Percentiles rank a stretch among this genome's conserved stretches.
Evolutionary conservation across 495 filamentous ascomycete genomes (phyloP).

Genomic region (Xylaria nigripes): DNA sequence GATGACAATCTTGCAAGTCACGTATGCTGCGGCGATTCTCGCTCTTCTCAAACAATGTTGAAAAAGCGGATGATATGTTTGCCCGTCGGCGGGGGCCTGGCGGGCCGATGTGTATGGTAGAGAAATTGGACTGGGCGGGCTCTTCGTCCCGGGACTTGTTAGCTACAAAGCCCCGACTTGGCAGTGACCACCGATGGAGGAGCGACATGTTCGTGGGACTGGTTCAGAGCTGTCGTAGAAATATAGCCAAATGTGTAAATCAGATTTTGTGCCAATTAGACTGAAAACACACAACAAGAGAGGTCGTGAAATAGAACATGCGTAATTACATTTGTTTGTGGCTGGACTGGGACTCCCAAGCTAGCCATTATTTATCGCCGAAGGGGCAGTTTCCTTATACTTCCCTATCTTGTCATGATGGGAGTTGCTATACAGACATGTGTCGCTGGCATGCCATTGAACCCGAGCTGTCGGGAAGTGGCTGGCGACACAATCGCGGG

Average conservation of each 20-base stretch:
- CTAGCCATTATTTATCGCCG: background rate
- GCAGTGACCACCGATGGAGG: constrained; percentile 22
- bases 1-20: background rate
- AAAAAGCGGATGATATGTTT: constrained; percentile 20
- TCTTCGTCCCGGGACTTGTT: constrained; percentile 16
- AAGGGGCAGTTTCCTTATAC: background rate
- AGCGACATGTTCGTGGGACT: constrained; percentile 18
- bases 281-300: background rate
- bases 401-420: background rate
- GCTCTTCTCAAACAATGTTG: constrained; percentile 18
- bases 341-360: background rate
- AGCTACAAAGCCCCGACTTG: constrained; percentile 15
- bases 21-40: constrained; percentile 7
- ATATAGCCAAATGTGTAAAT: background rate
- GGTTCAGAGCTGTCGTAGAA: background rate
- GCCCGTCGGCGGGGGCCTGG: constrained; percentile 10
- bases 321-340: background rate
- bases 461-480: background rate
- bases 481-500: background rate
- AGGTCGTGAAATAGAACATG: too few relatives aligned
- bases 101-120: constrained; percentile 16
- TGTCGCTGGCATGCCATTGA: background rate
- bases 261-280: background rate
- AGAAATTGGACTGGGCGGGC: constrained; percentile 8
- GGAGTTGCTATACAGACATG: background rate